Percentiles rank a stretch among this genome's conserved stretches.
phyloP scores from a whole-genome alignment of 1,284 basidiomycete species.

The Thelephora terrestris region DNA sequence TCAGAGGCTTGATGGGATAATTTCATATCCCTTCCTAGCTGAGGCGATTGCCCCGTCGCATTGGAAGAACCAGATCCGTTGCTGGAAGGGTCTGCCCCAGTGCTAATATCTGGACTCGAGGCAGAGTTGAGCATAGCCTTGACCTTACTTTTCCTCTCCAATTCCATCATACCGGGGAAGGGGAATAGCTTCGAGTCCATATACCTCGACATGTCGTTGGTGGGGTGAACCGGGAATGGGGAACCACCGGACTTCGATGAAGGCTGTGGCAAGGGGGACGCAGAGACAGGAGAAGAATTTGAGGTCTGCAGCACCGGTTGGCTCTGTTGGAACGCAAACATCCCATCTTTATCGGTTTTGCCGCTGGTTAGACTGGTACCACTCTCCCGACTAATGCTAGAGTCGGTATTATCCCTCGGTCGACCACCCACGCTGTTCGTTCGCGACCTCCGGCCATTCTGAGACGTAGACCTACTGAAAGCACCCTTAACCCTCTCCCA shows the following conservation, averaged over 20 bases:
- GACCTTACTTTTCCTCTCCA: constrained; percentile 58
- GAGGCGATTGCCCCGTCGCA: constrained; percentile 38
- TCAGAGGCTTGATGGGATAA: constrained; percentile 64
- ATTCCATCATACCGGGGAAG: constrained; percentile 74
- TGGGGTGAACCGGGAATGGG: constrained; percentile 58
- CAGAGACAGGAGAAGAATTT: constrained; percentile 53
- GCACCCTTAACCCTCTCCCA: constrained; percentile 63
- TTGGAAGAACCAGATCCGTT: constrained; percentile 37
- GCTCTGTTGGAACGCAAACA: constrained; percentile 28
- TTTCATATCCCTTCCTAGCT: constrained; percentile 44
- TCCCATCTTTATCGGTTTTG: constrained; percentile 34
- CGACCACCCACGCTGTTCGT: constrained; percentile 63
- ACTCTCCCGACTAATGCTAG: constrained; percentile 65
- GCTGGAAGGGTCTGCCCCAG: constrained; percentile 26
- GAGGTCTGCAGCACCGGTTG: constrained; percentile 33
- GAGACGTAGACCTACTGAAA: constrained; percentile 51
- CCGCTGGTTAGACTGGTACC: constrained; percentile 54
- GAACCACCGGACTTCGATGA: constrained; percentile 45
- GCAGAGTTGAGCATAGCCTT: constrained; percentile 42
- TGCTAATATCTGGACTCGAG: constrained; percentile 48
- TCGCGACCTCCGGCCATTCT: constrained; percentile 60
- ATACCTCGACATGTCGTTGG: constrained; percentile 51
- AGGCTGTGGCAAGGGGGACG: constrained; percentile 49
- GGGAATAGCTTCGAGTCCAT: constrained; percentile 77
- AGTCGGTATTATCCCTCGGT: constrained; percentile 58